Percentiles rank a stretch among this genome's conserved stretches.
Conservation (phyloP, 306 rosid species). For the Vachellia collinsii region DNA sequence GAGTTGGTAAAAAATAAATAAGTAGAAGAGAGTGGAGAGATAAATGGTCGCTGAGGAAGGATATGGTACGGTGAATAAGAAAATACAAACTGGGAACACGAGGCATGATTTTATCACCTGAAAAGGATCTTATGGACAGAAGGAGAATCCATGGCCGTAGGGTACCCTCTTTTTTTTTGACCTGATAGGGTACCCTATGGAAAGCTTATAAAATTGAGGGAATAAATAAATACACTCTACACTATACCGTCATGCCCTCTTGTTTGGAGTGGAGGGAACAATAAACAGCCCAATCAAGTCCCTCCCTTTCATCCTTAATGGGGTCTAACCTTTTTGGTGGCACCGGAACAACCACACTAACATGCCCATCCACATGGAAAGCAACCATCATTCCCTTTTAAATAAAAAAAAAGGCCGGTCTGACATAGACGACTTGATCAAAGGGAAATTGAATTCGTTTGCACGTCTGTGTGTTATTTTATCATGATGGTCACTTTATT, state of each 20-base stretch:
- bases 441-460: slow-evolving; percentile 22
- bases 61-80: slow-evolving; percentile 17
- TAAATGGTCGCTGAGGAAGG: not conserved
- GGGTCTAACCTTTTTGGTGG: slow-evolving; percentile 66
- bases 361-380: slow-evolving; percentile 46
- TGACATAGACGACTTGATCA: not conserved
- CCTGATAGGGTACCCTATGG: slow-evolving; percentile 12
- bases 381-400: slow-evolving; percentile 37
- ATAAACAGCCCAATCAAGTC: slow-evolving; percentile 59
- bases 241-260: slow-evolving; percentile 46
- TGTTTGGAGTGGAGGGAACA: slow-evolving; percentile 97
- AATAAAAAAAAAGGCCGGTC: not conserved
- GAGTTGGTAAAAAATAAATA: no score
- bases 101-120: slow-evolving; percentile 71
- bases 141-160: slow-evolving; percentile 59
- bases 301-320: slow-evolving; percentile 45
- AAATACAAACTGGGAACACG: slow-evolving; percentile 21
- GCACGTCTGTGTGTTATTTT: slow-evolving; percentile 71
- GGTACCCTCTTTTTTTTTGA: no score
- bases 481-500: slow-evolving; percentile 62
- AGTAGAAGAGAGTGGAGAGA: no score
- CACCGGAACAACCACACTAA: slow-evolving; percentile 49
- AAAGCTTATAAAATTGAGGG: slow-evolving; percentile 30
- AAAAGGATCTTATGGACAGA: slow-evolving; percentile 66
- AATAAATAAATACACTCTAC: not conserved